A percentile compares a stretch with the other conserved stretches of the same genome.
These are phyloP conservation scores for Piper longum DNA, from an alignment of 164 flowering plant genomes.

Conservation along the genomic window DNA sequence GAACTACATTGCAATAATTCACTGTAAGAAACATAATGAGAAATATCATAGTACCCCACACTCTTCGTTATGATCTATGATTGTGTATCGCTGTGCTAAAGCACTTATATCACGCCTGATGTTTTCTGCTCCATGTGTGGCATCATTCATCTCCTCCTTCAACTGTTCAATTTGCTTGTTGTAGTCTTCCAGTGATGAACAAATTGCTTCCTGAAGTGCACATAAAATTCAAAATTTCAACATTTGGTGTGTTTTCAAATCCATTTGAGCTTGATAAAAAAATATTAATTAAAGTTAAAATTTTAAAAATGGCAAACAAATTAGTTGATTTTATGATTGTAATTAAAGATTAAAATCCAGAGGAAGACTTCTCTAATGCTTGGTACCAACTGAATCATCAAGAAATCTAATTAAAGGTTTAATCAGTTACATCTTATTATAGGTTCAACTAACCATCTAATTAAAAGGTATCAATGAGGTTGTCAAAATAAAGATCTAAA, in stretches of 20 bases:
- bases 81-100: slow-evolving; percentile 92
- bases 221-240: neutral
- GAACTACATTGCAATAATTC: no score
- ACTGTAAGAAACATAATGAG: neutral
- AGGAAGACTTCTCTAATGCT: no score
- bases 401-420: no score
- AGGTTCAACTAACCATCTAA: no score
- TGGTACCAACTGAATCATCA: no score
- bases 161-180: slow-evolving; percentile 92
- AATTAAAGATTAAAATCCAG: no score
- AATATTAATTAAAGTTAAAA: no score
- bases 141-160: slow-evolving; percentile 97
- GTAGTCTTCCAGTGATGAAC: slow-evolving; percentile 98
- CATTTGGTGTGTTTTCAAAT: no score
- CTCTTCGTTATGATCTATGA: slow-evolving; percentile 83
- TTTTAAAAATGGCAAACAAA: neutral
- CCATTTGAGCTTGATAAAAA: neutral
- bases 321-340: no score
- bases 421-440: no score
- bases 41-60: slow-evolving; percentile 60
- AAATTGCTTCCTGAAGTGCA: slow-evolving; percentile 80
- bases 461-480: no score
- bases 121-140: slow-evolving; percentile 97
- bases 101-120: slow-evolving; percentile 95
- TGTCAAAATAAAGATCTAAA: no score